Base-by-base conservation (phyloP, 2,329 filamentous ascomycete genomes). In the Aspergillus carbonarius region DNA sequence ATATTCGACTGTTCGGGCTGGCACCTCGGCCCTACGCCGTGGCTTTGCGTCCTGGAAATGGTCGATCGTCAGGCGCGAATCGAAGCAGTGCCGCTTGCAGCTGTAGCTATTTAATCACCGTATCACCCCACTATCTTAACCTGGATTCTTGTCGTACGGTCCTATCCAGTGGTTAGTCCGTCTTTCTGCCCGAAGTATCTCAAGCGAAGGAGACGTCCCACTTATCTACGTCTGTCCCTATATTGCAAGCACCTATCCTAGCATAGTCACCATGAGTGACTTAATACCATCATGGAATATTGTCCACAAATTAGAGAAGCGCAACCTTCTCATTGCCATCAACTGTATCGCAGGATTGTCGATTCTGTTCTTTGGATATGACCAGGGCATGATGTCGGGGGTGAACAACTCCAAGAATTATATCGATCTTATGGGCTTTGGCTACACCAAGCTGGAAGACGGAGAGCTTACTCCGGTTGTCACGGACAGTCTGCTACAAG, bases 341-440 rank as follows among this genome's bases (percentile, higher is more conserved):
- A 88, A 88, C 70, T 81, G 80, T 49, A 76, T 89, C 13, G 86
- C 87, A 1, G 86, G 80, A 1, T 71, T 89, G 13, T 88, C 85
- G 13, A 89, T 88, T 62, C 86, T 89, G 72, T 88, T 89, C 78
- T 88, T 88, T 65, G 87, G 79, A 52, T 79, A 87, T 82, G 85
- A 80, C 51, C 77, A 80, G 60, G 77, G 78, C 32, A 78, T 82
- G 75, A 82, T 82, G 80, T 83, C 83, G 17, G 87, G 87, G 57
- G 86, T 90, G 12, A 89, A 90, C 72, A 86, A 84, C 48, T 80
- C 85, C 39, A 81, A 82, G 51, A 75, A 88, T 69, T 90, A 90
- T 67, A 83, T 87, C 52, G 77, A 84, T 37, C 74, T 84, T 9
- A 89, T 90, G 86, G 81, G 80, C 7, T 85, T 89, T 61, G 88